Conservation (phyloP, 2,329 filamentous ascomycete genomes). For the Stemphylium beticola region DNA sequence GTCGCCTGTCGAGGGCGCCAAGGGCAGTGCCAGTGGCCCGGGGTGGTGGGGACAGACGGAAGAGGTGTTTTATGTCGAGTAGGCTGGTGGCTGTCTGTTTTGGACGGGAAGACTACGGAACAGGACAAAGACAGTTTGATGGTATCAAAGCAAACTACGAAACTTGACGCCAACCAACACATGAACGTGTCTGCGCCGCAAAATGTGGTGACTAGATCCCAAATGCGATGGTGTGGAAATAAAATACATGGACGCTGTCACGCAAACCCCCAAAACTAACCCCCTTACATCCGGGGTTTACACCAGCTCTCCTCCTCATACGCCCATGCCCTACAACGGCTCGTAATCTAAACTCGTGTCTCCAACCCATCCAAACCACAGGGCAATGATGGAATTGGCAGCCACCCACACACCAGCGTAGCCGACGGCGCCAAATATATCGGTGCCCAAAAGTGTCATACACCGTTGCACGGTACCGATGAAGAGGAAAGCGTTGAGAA, state of each 20-base stretch:
- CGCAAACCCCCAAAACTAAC: neutral
- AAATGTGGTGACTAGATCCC: neutral
- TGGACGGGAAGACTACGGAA: no score
- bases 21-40: slow-evolving; percentile 31
- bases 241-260: neutral
- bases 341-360: slow-evolving; percentile 42
- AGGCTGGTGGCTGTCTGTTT: no score
- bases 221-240: neutral
- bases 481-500: slow-evolving; percentile 55
- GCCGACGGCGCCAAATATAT: slow-evolving; percentile 69
- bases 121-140: neutral
- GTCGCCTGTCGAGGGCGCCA: slow-evolving; percentile 59
- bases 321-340: slow-evolving; percentile 15
- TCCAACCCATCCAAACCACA: slow-evolving; percentile 59
- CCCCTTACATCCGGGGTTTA: neutral
- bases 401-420: slow-evolving; percentile 80
- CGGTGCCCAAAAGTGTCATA: slow-evolving; percentile 72
- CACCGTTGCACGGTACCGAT: slow-evolving; percentile 69
- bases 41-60: slow-evolving; percentile 73
- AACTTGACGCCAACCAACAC: neutral
- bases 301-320: neutral
- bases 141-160: slow-evolving; percentile 1
- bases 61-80: slow-evolving; percentile 68
- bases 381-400: slow-evolving; percentile 67
- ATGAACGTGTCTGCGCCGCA: neutral